Evolutionary conservation across 805 yeast species (phyloP).

Genomic region (Lipomyces kockii): DNA sequence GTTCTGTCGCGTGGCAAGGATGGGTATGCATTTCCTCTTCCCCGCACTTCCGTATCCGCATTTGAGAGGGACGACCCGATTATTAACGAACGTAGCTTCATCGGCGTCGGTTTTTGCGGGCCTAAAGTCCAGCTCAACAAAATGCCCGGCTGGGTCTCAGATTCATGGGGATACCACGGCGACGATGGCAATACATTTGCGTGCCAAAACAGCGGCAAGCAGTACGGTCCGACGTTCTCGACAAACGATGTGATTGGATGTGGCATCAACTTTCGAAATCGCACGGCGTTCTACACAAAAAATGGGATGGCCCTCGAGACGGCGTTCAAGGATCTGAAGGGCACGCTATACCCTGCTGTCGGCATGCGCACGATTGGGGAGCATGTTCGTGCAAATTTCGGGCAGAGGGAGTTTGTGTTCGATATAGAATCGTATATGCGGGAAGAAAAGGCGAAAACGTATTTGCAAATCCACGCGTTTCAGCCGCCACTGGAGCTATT

Average conservation of each 20-base stretch:
- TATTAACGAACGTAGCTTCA: conserved; percentile 40
- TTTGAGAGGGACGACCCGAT: not conserved
- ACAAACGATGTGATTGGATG: conserved; percentile 75
- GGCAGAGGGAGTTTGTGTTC: conserved; percentile 56
- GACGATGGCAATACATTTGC: conserved; percentile 54
- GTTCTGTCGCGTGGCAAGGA: conserved; percentile 48
- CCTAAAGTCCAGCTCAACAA: conserved; percentile 44
- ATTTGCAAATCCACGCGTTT: conserved; percentile 26
- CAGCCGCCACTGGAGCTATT: conserved; percentile 21
- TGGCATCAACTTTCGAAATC: conserved; percentile 72
- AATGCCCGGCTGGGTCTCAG: conserved; percentile 55
- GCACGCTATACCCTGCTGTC: conserved; percentile 54
- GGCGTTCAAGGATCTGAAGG: conserved; percentile 56
- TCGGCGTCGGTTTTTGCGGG: conserved; percentile 54
- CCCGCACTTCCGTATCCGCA: not conserved
- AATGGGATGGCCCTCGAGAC: conserved; percentile 71
- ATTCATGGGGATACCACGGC: conserved; percentile 60
- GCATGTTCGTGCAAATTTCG: conserved; percentile 57
- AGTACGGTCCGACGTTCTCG: conserved; percentile 55
- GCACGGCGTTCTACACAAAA: conserved; percentile 73
- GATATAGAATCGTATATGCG: conserved; percentile 58
- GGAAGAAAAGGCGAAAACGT: conserved; percentile 38
- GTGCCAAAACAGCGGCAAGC: conserved; percentile 49
- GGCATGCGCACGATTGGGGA: conserved; percentile 52
- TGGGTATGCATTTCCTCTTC: conserved; percentile 32